Base-by-base conservation (phyloP, 495 filamentous ascomycete species). In the Amorphotheca resinae region DNA sequence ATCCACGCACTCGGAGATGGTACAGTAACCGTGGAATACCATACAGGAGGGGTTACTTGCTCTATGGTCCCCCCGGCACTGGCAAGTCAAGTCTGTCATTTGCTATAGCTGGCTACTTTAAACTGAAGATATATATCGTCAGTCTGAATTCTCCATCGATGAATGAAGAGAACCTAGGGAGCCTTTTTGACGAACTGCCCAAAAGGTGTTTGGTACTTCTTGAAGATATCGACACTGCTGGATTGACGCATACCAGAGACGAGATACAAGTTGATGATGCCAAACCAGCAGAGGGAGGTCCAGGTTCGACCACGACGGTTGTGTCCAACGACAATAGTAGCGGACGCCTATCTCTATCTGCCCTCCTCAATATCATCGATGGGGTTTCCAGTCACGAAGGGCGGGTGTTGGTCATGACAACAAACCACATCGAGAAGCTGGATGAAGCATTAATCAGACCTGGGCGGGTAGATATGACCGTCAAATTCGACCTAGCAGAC, bases 11-110 rank as follows among this genome's bases (percentile, higher is more conserved):
- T 2, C 65, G 76, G 9, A 60, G 76, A 4, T 94, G 86, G 87
- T 94, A 94, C 52, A 70, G 77, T 3, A 77, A 80, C 52, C 65
- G 78, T 35, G 80, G 80, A 1, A 77, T 84, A 37, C 80, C 80
- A 0, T 85, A 83, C 38, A 85, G 91, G 33, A 78, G 91, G 30
- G 86, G 86, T 43, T 93, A 93, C 41, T 80, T 98, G 45, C 69
- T 98, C 6, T 81, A 87, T 40, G 91, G 91, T 17, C 87, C 89
- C 14, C 91, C 91, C 3, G 91, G 91, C 51, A 98, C 65, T 3
- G 76, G 76, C 17, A 80, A 80, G 51, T 69, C 64, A n/a, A 73
- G 69, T 5, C 59, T 78, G 5, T 68, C 65, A 32, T 70, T 84
- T 21, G 80, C 80, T 0, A 63, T 82, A n/a, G 80, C 80, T 1